Base-by-base conservation (phyloP, 2,329 filamentous ascomycete species). In the Gnomoniopsis smithogilvyi region DNA sequence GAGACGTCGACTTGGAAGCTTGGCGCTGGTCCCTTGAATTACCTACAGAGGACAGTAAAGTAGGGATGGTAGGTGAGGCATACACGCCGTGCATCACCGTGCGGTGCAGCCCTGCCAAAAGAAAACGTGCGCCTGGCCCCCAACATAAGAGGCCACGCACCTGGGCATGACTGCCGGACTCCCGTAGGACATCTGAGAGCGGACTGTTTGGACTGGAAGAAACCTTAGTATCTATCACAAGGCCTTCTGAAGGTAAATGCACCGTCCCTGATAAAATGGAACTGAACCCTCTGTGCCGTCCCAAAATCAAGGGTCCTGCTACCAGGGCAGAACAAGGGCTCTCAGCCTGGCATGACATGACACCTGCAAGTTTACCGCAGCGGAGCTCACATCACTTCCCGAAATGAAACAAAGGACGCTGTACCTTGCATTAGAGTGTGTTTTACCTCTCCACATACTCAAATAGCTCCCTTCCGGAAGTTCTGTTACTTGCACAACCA, bases 381-480 rank as follows among this genome's bases (percentile, higher is more conserved):
- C 22, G 51, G 43, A 36, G 56, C 34, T 26, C 57, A 59, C 47
- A 59, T 59, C 33, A 6, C 34, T 51, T 56, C 53, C 60, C 36
- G 45, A 53, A 57, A 60, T 22, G 54, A 48, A 51, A 45, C 50
- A 59, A 41, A 41, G 26, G 49, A 50, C 26, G 36, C 30, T 24
- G 59, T 61, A 51, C 59, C 59, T 61, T 61, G 59, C 56, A 59
- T 59, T 61, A 59, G 53, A 53, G 45, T 55, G 24, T 56, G 41
- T 36, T 21, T 45, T 11, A 55, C 61, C 43, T 56, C 33, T 26
- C 50, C 7, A 51, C 48, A 54, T 54, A 51, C 22, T 21, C 43
- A 41, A 22, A 33, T 45, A 49, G 21, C 36, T n/a, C 12, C 17
- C 12, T 11, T 7, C 17, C 12, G 8, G 12, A 41, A 3, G 12